Percentiles rank a stretch among this genome's conserved stretches.
phyloP scores from a whole-genome alignment of 805 yeast genomes.

The Metschnikowia rubicola region DNA sequence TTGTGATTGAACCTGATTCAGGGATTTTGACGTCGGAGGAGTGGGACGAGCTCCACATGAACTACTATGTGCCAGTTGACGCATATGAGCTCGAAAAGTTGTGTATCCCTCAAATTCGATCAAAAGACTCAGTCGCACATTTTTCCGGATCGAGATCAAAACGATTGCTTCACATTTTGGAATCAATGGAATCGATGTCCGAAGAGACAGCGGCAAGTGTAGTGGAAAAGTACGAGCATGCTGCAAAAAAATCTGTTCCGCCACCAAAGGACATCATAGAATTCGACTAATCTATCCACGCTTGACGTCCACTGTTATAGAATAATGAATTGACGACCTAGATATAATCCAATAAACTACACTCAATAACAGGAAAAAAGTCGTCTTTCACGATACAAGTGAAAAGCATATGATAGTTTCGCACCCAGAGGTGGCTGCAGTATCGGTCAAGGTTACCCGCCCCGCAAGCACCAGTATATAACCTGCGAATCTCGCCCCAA shows the following conservation, averaged over 20 bases:
- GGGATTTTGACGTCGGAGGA: constrained; percentile 33
- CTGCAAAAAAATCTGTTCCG: not conserved
- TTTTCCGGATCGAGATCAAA: not conserved
- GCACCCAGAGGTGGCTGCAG: not conserved
- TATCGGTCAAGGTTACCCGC: constrained; percentile 14
- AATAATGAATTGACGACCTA: not conserved
- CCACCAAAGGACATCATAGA: constrained; percentile 2
- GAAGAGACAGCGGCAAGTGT: not conserved
- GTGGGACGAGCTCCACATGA: constrained; percentile 39
- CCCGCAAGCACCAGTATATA: constrained; percentile 6
- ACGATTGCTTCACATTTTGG: not conserved
- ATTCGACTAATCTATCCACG: not conserved
- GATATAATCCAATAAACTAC: too few species aligned
- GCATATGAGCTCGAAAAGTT: constrained; percentile 4
- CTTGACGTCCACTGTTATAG: not conserved
- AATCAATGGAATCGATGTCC: not conserved
- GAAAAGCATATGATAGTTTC: not conserved
- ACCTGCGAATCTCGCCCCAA: constrained; percentile 3
- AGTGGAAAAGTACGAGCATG: not conserved
- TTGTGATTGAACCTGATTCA: not conserved
- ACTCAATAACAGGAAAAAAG: not conserved
- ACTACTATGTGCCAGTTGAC: constrained; percentile 29
- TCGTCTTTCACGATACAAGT: not conserved
- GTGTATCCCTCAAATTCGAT: constrained; percentile 1
- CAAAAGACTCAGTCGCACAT: not conserved